Conservation (phyloP, 306 rosid genomes). For the Castanea sativa region DNA sequence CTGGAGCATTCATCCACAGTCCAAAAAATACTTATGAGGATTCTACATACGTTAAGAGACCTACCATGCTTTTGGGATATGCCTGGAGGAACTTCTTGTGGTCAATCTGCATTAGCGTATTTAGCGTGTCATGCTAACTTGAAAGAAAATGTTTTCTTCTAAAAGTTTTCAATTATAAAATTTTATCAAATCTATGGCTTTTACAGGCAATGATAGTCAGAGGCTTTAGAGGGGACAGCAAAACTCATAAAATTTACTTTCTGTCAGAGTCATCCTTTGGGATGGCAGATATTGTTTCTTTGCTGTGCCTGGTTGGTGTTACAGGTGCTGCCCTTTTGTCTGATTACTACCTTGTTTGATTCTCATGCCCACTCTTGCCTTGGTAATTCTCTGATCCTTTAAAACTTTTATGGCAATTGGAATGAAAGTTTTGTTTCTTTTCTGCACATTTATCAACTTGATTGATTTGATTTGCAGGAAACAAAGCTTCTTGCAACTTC, state of each 20-base stretch:
- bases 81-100: background rate
- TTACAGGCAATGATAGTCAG: constrained; percentile 94
- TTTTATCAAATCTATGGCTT: constrained; percentile 4
- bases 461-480: constrained; percentile 6
- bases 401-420: background rate
- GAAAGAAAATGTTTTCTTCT: constrained; percentile 8
- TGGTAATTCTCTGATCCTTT: constrained; percentile 10
- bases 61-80: background rate
- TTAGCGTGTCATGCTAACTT: background rate
- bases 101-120: constrained; percentile 11
- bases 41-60: background rate
- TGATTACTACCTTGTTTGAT: constrained; percentile 60
- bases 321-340: constrained; percentile 64
- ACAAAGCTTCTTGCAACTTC: background rate
- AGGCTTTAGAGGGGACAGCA: constrained; percentile 86
- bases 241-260: constrained; percentile 66
- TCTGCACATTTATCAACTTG: background rate
- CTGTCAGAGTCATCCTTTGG: constrained; percentile 74
- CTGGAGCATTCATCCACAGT: background rate
- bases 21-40: background rate
- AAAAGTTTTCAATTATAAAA: background rate
- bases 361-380: constrained; percentile 1
- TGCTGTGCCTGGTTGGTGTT: constrained; percentile 54
- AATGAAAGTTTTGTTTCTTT: background rate
- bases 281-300: constrained; percentile 49